Evolutionary conservation across 192 early-diverging fungal species (phyloP).

Genomic region (Backusella australiensis): DNA sequence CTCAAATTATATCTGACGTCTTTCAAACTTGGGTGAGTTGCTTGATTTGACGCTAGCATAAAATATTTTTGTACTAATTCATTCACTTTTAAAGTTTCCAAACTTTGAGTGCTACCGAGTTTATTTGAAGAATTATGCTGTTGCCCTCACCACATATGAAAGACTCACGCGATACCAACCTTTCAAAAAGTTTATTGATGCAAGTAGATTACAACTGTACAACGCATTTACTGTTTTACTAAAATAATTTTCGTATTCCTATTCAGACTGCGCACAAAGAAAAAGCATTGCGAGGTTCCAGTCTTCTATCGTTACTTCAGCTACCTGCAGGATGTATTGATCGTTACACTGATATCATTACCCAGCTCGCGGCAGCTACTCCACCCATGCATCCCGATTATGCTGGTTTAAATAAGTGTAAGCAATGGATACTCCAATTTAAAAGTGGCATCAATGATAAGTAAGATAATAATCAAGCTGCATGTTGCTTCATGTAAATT

Average conservation of each 20-base stretch:
- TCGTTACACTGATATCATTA: slow-evolving; percentile 25
- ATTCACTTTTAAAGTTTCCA: slow-evolving; percentile 13
- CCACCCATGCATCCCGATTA: slow-evolving; percentile 36
- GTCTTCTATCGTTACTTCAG: slow-evolving; percentile 27
- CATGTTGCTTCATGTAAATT: slow-evolving; percentile 1
- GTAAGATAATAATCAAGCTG: background rate
- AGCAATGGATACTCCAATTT: slow-evolving; percentile 11
- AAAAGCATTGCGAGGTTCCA: slow-evolving; percentile 13
- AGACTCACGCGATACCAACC: slow-evolving; percentile 17
- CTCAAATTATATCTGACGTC: slow-evolving; percentile 35
- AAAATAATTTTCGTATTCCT: slow-evolving; percentile 7
- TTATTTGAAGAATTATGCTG: slow-evolving; percentile 28
- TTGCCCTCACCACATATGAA: slow-evolving; percentile 26
- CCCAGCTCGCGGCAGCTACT: slow-evolving; percentile 17
- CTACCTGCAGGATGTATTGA: slow-evolving; percentile 28
- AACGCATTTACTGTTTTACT: background rate
- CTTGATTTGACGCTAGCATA: background rate
- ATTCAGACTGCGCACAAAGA: slow-evolving; percentile 31
- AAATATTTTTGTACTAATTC: background rate
- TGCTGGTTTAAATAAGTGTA: slow-evolving; percentile 17
- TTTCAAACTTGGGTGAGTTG: slow-evolving; percentile 25
- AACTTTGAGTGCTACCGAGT: slow-evolving; percentile 15
- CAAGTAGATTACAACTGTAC: slow-evolving; percentile 15
- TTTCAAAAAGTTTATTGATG: slow-evolving; percentile 39
- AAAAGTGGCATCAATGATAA: background rate